Conservation (phyloP, 1,284 basidiomycete genomes). For the Naganishia liquefaciens region DNA sequence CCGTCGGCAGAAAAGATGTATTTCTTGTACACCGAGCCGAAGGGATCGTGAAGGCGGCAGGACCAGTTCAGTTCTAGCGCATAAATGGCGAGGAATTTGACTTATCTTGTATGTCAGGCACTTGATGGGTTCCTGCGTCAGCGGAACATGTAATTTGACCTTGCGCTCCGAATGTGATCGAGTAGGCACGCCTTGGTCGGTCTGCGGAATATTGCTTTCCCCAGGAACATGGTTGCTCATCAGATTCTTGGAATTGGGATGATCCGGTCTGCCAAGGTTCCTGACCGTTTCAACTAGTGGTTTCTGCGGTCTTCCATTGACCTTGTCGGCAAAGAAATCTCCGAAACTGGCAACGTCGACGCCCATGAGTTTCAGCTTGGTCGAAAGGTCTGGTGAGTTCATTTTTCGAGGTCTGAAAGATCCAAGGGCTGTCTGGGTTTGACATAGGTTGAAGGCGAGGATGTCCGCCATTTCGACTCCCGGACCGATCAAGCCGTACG, state of each 20-base stretch:
- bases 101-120: conserved; percentile 63
- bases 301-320: conserved; percentile 35
- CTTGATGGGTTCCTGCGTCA: conserved; percentile 60
- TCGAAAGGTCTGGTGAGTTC: conserved; percentile 65
- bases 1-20: conserved; percentile 76
- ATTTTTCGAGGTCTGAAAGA: conserved; percentile 60
- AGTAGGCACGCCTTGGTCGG: conserved; percentile 10
- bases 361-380: conserved; percentile 70
- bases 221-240: conserved; percentile 31
- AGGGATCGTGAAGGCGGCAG: conserved; percentile 60
- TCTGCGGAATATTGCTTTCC: conserved; percentile 24
- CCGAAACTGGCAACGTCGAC: conserved; percentile 65
- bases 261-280: conserved; percentile 25
- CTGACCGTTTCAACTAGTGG: conserved; percentile 37
- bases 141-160: conserved; percentile 29
- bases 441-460: conserved; percentile 70
- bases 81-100: not conserved
- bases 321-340: conserved; percentile 70
- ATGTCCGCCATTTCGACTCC: conserved; percentile 75
- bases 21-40: conserved; percentile 71
- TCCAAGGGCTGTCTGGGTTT: conserved; percentile 56
- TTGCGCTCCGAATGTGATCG: conserved; percentile 12
- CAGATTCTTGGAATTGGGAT: conserved; percentile 26
- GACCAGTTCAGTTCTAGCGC: not conserved
- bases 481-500: conserved; percentile 70